Conservation (phyloP, 208 protist genomes). For the Acanthamoeba healyi region DNA sequence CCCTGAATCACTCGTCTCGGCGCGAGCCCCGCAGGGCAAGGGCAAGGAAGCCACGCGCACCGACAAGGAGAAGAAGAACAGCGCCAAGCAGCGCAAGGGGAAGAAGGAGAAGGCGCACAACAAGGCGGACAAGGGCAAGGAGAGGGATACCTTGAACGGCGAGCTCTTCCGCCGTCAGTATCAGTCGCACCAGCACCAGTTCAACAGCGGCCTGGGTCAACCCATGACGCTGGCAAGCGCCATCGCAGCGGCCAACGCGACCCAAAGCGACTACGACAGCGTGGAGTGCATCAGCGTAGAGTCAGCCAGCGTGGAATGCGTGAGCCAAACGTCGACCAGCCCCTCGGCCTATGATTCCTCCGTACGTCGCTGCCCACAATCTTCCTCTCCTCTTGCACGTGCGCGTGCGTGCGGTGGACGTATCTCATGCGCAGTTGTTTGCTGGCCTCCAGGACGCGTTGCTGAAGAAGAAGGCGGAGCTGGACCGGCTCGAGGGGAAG, state of each 20-base stretch:
- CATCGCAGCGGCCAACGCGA: slow-evolving; percentile 24
- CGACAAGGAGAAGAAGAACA: slow-evolving; percentile 24
- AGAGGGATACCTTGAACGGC: background rate
- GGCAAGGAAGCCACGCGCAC: slow-evolving; percentile 28
- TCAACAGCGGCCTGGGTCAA: background rate
- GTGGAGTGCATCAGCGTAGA: background rate
- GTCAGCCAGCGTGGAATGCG: too few relatives aligned
- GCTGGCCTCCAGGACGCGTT: background rate
- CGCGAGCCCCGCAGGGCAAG: background rate
- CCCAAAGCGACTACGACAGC: background rate
- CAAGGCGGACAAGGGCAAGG: background rate
- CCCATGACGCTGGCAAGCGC: slow-evolving; percentile 14
- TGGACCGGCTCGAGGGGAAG: background rate
- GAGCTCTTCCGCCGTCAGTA: too few relatives aligned
- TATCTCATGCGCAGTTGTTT: background rate
- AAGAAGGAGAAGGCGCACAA: background rate
- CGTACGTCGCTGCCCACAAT: background rate
- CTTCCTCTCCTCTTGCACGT: too few relatives aligned
- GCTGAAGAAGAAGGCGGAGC: background rate
- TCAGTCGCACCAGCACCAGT: too few relatives aligned
- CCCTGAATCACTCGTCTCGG: background rate
- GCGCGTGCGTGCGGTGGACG: too few relatives aligned
- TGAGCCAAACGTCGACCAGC: background rate
- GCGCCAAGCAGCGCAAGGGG: background rate
- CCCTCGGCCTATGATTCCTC: background rate